Conservation (phyloP, 148 eudicot species). For the Agrostemma githago region DNA sequence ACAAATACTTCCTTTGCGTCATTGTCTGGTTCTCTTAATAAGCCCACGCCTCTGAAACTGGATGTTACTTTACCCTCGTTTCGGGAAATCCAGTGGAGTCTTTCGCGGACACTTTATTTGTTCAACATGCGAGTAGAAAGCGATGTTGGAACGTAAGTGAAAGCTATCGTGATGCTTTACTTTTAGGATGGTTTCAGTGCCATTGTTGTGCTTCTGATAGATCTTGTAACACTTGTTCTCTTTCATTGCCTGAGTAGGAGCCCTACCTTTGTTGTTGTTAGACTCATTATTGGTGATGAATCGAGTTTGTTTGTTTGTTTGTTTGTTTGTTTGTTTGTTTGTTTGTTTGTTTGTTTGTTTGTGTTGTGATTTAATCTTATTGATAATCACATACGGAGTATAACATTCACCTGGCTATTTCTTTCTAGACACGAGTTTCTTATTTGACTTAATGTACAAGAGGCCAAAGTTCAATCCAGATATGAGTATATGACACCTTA, state of each 20-base stretch:
- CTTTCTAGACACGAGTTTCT: neutral
- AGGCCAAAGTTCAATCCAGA: neutral
- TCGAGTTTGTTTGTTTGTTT: neutral
- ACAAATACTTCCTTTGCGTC: slow-evolving; percentile 63
- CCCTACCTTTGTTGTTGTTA: neutral
- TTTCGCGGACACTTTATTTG: slow-evolving; percentile 59
- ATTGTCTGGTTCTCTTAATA: slow-evolving; percentile 61
- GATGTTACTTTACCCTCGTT: slow-evolving; percentile 65
- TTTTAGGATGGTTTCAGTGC: slow-evolving; percentile 4
- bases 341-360: too few species aligned
- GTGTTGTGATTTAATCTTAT: neutral
- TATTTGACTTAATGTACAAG: neutral
- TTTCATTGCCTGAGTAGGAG: neutral
- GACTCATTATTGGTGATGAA: neutral
- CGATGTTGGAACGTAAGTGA: slow-evolving; percentile 86
- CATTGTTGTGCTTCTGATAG: neutral
- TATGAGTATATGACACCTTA: neutral
- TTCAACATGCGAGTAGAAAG: slow-evolving; percentile 89
- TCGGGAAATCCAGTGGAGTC: slow-evolving; percentile 67
- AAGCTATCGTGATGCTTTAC: slow-evolving; percentile 12
- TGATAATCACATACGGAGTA: neutral
- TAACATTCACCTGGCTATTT: neutral
- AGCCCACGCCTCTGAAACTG: slow-evolving; percentile 77
- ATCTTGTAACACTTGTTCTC: slow-evolving; percentile 1
- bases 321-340: too few species aligned